These are phyloP conservation scores for Pilatotrama ljubarskyi DNA, from an alignment of 768 basidiomycete genomes.

Conservation along the genomic window DNA sequence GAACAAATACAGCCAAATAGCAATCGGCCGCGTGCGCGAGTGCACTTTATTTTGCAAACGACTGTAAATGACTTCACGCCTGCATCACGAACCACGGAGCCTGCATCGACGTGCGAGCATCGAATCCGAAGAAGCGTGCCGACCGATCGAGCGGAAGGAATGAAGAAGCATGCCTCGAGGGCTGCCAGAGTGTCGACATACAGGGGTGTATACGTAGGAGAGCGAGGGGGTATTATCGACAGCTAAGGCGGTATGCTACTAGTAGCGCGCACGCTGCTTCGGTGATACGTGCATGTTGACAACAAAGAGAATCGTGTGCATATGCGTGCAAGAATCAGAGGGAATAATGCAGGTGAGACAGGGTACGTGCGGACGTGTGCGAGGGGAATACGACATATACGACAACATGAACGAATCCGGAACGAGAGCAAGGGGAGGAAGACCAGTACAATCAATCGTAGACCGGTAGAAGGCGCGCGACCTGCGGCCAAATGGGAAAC, in stretches of 20 bases:
- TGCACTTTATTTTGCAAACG: too few relatives aligned
- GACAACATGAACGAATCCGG: conserved; percentile 3
- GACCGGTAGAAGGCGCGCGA: too few relatives aligned
- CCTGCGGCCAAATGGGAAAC: too few relatives aligned
- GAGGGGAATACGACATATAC: neutral
- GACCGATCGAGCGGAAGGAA: neutral
- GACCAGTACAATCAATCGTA: neutral
- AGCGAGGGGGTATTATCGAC: conserved; percentile 1
- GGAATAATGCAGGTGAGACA: conserved; percentile 1
- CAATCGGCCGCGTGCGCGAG: too few relatives aligned
- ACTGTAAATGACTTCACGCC: conserved; percentile 7
- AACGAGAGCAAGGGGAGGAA: neutral
- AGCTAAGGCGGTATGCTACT: neutral
- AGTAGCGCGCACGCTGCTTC: neutral
- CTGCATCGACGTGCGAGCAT: conserved; percentile 3
- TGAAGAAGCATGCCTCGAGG: neutral
- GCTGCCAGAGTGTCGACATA: neutral
- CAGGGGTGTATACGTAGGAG: neutral
- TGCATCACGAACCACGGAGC: neutral
- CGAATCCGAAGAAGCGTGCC: conserved; percentile 6
- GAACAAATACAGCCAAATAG: too few relatives aligned
- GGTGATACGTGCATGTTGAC: neutral
- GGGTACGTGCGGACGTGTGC: neutral
- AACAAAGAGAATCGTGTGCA: neutral
- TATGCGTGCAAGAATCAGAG: conserved; percentile 3